A percentile compares a stretch with the other conserved stretches of the same genome.
phyloP scores from a whole-genome alignment of 192 early-diverging fungal genomes.

The Martensiomyces pterosporus region DNA sequence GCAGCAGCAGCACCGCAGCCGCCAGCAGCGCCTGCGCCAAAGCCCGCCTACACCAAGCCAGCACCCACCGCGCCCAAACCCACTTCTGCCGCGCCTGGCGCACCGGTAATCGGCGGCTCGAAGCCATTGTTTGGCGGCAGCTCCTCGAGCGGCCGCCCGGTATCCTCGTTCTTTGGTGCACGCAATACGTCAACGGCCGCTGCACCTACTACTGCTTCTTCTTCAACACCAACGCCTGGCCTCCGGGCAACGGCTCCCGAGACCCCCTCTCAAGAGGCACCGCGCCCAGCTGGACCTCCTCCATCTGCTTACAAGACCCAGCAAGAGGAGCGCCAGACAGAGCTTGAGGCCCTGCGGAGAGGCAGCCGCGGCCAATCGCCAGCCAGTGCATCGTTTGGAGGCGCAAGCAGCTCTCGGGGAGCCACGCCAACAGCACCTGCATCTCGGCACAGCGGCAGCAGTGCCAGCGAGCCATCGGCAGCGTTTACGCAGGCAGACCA shows the following conservation, averaged over 20 bases:
- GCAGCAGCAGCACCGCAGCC: not conserved
- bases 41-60: conserved; percentile 2
- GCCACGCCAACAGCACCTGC: conserved; percentile 15
- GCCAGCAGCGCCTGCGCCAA: not conserved
- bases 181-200: too few species aligned
- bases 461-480: conserved; percentile 33
- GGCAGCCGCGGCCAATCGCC: conserved; percentile 38
- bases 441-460: conserved; percentile 16
- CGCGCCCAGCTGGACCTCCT: conserved; percentile 1
- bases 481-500: conserved; percentile 44
- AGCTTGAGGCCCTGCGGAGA: conserved; percentile 49
- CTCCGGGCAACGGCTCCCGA: conserved; percentile 6
- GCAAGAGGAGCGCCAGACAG: conserved; percentile 44
- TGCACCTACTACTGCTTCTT: too few species aligned
- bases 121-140: conserved; percentile 23
- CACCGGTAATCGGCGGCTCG: conserved; percentile 16
- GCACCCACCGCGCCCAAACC: not conserved
- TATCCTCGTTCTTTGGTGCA: conserved; percentile 27
- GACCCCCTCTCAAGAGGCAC: conserved; percentile 8
- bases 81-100: too few species aligned
- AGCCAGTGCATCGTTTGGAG: conserved; percentile 9
- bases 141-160: conserved; percentile 14
- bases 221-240: too few species aligned
- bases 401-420: conserved; percentile 9
- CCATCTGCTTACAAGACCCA: conserved; percentile 26